Evolutionary conservation across 352 stramenopile species (phyloP).

Genomic region (Phytophthora quininea): DNA sequence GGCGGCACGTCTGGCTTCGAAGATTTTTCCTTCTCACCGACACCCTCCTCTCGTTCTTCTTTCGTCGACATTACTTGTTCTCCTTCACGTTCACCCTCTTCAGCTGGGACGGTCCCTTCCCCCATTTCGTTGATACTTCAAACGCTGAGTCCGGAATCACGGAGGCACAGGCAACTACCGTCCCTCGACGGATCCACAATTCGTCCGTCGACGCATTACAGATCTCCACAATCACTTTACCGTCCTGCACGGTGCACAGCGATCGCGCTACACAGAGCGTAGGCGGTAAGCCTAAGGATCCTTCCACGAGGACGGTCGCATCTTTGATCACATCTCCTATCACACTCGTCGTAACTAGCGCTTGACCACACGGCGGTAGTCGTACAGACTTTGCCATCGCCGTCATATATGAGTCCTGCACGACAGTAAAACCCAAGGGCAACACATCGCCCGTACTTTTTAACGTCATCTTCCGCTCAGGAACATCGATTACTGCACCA

Average conservation of each 20-base stretch:
- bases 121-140: background rate
- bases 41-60: no score
- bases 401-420: constrained; percentile 5
- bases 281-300: background rate
- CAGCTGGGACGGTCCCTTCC: no score
- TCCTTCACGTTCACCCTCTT: no score
- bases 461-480: background rate
- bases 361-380: background rate
- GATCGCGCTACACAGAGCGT: constrained; percentile 4
- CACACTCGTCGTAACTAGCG: background rate
- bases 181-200: constrained; percentile 3
- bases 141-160: constrained; percentile 9
- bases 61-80: no score
- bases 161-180: background rate
- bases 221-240: constrained; percentile 3
- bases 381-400: background rate
- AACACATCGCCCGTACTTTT: constrained; percentile 4
- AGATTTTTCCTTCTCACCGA: background rate
- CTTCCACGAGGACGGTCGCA: background rate
- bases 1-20: background rate
- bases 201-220: constrained; percentile 13
- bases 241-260: background rate
- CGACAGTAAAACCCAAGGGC: background rate
- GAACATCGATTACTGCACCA: constrained; percentile 12
- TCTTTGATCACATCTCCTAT: background rate